A percentile compares a stretch with the other conserved stretches of the same genome.
phyloP scores from a whole-genome alignment of 495 filamentous ascomycete genomes.

The Platismatia glauca region DNA sequence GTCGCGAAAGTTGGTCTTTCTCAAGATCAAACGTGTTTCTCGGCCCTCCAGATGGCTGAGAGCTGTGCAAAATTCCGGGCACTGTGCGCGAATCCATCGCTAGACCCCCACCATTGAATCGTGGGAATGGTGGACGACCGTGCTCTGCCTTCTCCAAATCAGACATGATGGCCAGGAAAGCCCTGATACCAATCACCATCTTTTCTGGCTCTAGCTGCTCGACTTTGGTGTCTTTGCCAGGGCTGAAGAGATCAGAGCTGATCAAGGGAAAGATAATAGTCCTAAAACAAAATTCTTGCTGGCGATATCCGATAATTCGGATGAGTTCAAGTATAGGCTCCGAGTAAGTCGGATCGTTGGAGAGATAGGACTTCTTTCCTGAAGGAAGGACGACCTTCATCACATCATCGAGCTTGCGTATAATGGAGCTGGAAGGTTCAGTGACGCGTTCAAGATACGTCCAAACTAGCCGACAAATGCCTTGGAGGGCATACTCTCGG shows the following conservation, averaged over 20 bases:
- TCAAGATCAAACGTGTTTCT: not conserved
- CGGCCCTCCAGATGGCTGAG: not conserved
- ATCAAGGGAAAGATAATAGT: conserved; percentile 89
- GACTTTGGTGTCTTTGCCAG: conserved; percentile 70
- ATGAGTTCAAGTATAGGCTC: conserved; percentile 90
- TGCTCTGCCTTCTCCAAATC: conserved; percentile 83
- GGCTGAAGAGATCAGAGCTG: conserved; percentile 78
- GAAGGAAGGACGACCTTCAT: conserved; percentile 70
- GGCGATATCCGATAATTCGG: conserved; percentile 86
- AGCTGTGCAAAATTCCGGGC: not conserved
- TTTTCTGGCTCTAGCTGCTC: conserved; percentile 93
- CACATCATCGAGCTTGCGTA: conserved; percentile 80
- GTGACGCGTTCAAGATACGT: conserved; percentile 82
- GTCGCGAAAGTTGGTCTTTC: conserved; percentile 40
- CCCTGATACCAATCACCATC: conserved; percentile 90
- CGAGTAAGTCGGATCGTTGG: conserved; percentile 67
- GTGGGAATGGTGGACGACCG: conserved; percentile 76
- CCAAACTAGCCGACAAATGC: conserved; percentile 89
- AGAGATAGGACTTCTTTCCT: conserved; percentile 67
- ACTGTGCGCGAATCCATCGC: conserved; percentile 14
- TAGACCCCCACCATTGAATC: conserved; percentile 20
- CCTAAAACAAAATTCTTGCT: conserved; percentile 87
- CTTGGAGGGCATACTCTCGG: conserved; percentile 73
- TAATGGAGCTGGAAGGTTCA: conserved; percentile 57
- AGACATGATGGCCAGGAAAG: conserved; percentile 84